Percentiles rank a stretch among this genome's conserved stretches.
phyloP scores from a whole-genome alignment of 2,329 filamentous ascomycete species.

The Tolypocladium tundrense region DNA sequence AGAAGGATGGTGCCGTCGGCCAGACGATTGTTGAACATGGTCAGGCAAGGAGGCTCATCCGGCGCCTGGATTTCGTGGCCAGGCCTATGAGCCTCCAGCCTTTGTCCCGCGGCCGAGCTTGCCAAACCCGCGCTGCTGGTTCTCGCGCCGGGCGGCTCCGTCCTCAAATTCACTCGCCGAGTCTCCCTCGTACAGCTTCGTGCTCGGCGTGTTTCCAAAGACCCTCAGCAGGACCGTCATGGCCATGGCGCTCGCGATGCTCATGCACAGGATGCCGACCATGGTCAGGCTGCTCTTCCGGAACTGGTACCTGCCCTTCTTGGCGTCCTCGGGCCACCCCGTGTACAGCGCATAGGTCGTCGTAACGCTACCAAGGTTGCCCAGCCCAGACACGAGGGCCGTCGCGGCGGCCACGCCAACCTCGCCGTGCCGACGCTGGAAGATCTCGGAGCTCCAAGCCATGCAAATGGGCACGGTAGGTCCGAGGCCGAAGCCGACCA shows the following conservation, averaged over 20 bases:
- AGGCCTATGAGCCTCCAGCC: slow-evolving; percentile 5
- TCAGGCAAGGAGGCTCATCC: background rate
- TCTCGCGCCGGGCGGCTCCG: slow-evolving; percentile 49
- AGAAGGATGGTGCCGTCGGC: background rate
- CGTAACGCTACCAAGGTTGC: slow-evolving; percentile 75
- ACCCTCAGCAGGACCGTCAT: slow-evolving; percentile 59
- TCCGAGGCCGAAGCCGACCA: slow-evolving; percentile 83
- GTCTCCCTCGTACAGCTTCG: slow-evolving; percentile 30
- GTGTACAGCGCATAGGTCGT: slow-evolving; percentile 86
- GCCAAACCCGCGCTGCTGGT: slow-evolving; percentile 46
- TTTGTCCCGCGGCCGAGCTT: slow-evolving; percentile 26
- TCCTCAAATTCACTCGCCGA: slow-evolving; percentile 40
- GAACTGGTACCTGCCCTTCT: slow-evolving; percentile 59
- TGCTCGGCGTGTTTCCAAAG: slow-evolving; percentile 42
- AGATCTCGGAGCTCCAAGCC: slow-evolving; percentile 87
- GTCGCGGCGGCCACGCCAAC: slow-evolving; percentile 81
- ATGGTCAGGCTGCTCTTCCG: slow-evolving; percentile 78
- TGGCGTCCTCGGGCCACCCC: slow-evolving; percentile 70
- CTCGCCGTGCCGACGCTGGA: slow-evolving; percentile 80
- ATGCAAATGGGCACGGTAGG: slow-evolving; percentile 89
- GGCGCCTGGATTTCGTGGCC: too few relatives aligned
- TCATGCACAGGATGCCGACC: slow-evolving; percentile 73
- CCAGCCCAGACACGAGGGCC: slow-evolving; percentile 76
- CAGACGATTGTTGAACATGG: slow-evolving; percentile 19
- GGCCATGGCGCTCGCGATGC: slow-evolving; percentile 59